Evolutionary conservation across 495 filamentous ascomycete species (phyloP).

Genomic region (Amniculicola lignicola): DNA sequence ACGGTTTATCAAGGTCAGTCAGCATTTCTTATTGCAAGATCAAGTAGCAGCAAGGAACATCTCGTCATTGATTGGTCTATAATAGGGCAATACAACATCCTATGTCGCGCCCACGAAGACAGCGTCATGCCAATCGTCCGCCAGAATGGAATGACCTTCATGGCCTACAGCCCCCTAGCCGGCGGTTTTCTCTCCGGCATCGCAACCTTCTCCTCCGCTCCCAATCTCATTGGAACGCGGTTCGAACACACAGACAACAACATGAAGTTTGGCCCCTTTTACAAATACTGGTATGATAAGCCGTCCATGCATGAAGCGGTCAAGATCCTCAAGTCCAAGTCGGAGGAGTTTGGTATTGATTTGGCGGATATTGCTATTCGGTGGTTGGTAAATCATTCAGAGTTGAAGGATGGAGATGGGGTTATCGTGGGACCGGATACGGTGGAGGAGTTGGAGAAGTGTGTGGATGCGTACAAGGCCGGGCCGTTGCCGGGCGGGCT

Average conservation of each 20-base stretch:
- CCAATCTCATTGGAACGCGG: not conserved
- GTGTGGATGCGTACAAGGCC: not conserved
- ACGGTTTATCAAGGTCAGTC: constrained; percentile 37
- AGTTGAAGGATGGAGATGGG: constrained; percentile 1
- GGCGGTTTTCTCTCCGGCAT: constrained; percentile 42
- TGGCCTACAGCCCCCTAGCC: constrained; percentile 2
- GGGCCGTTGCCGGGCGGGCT: not conserved
- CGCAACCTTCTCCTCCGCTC: not conserved
- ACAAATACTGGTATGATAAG: not conserved
- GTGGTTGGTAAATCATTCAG: constrained; percentile 1
- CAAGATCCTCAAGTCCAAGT: not conserved
- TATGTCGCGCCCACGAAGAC: constrained; percentile 37
- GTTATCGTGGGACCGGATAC: not conserved
- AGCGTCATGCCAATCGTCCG: not conserved
- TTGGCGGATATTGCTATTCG: not conserved
- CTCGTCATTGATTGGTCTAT: not conserved
- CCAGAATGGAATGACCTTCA: not conserved
- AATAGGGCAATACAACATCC: constrained; percentile 40
- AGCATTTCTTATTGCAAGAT: no score
- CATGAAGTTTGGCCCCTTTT: not conserved
- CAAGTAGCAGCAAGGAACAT: not conserved
- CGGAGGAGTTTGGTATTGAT: not conserved
- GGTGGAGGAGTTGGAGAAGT: constrained; percentile 8
- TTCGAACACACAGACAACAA: constrained; percentile 2
- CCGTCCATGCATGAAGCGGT: not conserved